Conservation (phyloP, 2,329 filamentous ascomycete genomes). For the Zymoseptoria tritici region DNA sequence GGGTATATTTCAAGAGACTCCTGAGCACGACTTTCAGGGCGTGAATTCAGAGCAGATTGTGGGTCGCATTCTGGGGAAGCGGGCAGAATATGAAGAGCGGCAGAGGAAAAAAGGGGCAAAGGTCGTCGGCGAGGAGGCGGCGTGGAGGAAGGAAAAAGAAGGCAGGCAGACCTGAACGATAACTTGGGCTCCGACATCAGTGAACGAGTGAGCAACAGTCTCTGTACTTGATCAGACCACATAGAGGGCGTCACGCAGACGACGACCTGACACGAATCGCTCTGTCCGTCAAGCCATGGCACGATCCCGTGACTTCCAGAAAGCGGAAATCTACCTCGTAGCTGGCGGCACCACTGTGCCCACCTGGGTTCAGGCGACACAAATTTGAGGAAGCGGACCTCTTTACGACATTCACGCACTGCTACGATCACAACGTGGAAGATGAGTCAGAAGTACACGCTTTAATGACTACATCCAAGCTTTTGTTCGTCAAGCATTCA, state of each 20-base stretch:
- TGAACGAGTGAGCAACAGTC: too few relatives aligned
- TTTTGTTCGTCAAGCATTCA: neutral
- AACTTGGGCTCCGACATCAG: neutral
- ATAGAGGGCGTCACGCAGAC: neutral
- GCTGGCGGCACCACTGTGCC: neutral
- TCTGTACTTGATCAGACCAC: too few relatives aligned
- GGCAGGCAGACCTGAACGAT: neutral
- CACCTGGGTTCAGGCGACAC: neutral
- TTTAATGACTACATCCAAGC: neutral
- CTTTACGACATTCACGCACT: neutral
- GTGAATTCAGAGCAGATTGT: conserved; percentile 94
- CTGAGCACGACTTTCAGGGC: conserved; percentile 68
- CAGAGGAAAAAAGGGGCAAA: conserved; percentile 89
- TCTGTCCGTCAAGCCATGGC: neutral
- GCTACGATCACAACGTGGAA: neutral
- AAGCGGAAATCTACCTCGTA: neutral
- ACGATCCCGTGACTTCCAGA: neutral
- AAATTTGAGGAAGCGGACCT: neutral
- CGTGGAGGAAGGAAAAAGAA: conserved; percentile 19
- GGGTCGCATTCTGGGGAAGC: conserved; percentile 76
- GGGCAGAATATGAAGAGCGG: conserved; percentile 81
- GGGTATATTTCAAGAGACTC: conserved; percentile 76
- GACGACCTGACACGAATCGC: neutral
- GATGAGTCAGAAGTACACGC: neutral
- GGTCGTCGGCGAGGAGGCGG: conserved; percentile 59